Conservation (phyloP, 805 yeast species). For the Pichia deserticola region DNA sequence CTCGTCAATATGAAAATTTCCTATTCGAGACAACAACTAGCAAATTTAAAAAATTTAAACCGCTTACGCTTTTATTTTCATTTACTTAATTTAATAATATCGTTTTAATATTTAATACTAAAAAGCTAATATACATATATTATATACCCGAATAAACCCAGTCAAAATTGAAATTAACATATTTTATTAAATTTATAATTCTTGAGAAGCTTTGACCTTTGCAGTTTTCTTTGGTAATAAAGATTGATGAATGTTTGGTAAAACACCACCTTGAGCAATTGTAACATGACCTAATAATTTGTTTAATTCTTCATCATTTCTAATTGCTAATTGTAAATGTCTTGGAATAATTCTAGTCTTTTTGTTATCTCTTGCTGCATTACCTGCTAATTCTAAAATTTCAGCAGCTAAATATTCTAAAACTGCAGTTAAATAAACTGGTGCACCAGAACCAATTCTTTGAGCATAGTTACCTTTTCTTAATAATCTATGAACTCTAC, state of each 20-base stretch:
- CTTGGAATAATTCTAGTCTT: slow-evolving; percentile 98
- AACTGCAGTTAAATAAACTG: slow-evolving; percentile 95
- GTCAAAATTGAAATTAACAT: neutral
- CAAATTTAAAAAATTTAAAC: too few species aligned
- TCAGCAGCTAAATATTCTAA: slow-evolving; percentile 97
- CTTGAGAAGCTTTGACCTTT: slow-evolving; percentile 51
- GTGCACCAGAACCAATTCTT: slow-evolving; percentile 99
- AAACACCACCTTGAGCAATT: slow-evolving; percentile 98
- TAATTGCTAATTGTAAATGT: slow-evolving; percentile 96
- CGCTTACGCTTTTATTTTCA: too few species aligned
- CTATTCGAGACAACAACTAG: too few species aligned
- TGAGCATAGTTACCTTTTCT: slow-evolving; percentile 98
- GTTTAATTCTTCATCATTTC: slow-evolving; percentile 98
- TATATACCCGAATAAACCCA: slow-evolving; percentile 7
- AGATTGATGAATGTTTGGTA: slow-evolving; percentile 94
- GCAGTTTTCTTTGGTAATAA: slow-evolving; percentile 62
- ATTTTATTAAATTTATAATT: slow-evolving; percentile 33
- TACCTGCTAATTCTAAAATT: slow-evolving; percentile 96
- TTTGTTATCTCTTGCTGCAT: slow-evolving; percentile 98
- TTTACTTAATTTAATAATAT: neutral
- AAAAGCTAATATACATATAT: slow-evolving; percentile 9
- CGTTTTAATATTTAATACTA: neutral
- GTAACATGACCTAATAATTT: slow-evolving; percentile 88
- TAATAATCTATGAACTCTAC: slow-evolving; percentile 95
- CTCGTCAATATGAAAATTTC: neutral